phyloP scores from a whole-genome alignment of 2,329 filamentous ascomycete genomes.

The Xylaria hypoxylon region DNA sequence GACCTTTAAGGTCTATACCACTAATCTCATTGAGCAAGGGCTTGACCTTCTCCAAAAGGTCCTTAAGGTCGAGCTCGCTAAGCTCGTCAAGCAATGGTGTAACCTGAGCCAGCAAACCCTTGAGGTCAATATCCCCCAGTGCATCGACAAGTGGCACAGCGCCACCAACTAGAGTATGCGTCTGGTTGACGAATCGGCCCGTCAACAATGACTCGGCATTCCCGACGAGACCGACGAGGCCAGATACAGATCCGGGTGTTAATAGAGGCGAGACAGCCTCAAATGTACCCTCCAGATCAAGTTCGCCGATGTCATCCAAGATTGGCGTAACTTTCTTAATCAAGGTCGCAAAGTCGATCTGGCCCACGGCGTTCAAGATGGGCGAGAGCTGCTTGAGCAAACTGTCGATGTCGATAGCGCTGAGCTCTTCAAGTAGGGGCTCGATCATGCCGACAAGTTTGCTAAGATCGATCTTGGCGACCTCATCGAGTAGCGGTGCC shows the following conservation, averaged over 20 bases:
- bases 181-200: conserved; percentile 56
- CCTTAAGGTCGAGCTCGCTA: conserved; percentile 41
- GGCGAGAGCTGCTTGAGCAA: conserved; percentile 53
- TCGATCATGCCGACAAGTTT: conserved; percentile 50
- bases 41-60: conserved; percentile 48
- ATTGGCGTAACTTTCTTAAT: conserved; percentile 50
- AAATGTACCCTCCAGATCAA: conserved; percentile 52
- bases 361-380: conserved; percentile 48
- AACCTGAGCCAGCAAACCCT: conserved; percentile 52
- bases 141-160: conserved; percentile 54
- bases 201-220: conserved; percentile 56
- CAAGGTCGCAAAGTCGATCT: conserved; percentile 50
- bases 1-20: conserved; percentile 52
- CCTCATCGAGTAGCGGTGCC: conserved; percentile 49
- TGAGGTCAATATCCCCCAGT: conserved; percentile 54
- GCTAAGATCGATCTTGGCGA: conserved; percentile 41
- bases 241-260: conserved; percentile 51
- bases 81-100: conserved; percentile 54
- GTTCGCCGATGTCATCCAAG: conserved; percentile 48
- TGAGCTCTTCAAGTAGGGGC: conserved; percentile 51
- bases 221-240: conserved; percentile 53
- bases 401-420: conserved; percentile 50
- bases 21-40: conserved; percentile 41
- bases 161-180: conserved; percentile 52
- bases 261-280: conserved; percentile 52